Evolutionary conservation across 352 stramenopile genomes (phyloP), one percentile per base, ranked within the genome.

Genomic region (Phytophthora crassamura): DNA sequence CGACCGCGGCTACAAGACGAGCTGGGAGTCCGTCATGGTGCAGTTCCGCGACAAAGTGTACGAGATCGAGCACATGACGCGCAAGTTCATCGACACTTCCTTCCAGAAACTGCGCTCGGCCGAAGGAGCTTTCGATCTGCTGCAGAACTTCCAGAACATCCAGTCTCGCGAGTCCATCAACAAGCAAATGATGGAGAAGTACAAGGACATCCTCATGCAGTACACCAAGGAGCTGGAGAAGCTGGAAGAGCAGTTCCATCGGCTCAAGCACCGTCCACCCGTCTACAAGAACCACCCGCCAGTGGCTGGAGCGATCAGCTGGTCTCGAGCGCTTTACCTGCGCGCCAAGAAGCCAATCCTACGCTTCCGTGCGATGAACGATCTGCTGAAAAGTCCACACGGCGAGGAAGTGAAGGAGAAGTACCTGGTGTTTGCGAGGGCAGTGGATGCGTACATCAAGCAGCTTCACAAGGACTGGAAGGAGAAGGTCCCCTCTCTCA

Each of bases 131-230:
- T 99, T 98, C 48, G 95, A 99, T 69, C 77, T 99, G 43, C 84
- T 99, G n/a, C 88, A 98, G 58, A 99, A 99, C 59, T 98, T 99
- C 67, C 91, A 98, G 57, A 97, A 98, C 42, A 98, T 99, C 50
- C 88, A 98, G 65, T 95, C 90, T 6, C 90, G 95, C 34, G 93
- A 98, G 49, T 97, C 87, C 11, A 99, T 99, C 64, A 97, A 98
- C 80, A 97, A 97, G 62, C 91, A 98, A 50, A 98, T 99, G 88
- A 97, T 98, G 86, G 90, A 98, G 48, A 97, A 98, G 56, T 98
- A 98, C 78, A 97, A 98, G 58, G 93, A 98, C 49, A 98, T 99
- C 25, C 67, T 99, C 33, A 88, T 97, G 80, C 94, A 98, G 78
- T 98, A 99, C 80, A 96, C 89, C 10, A 98, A 98, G 65, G 96